Evolutionary conservation across 352 stramenopile species (phyloP), one percentile per base, ranked within the genome.

Genomic region (Salisapilia sapeloensis): DNA sequence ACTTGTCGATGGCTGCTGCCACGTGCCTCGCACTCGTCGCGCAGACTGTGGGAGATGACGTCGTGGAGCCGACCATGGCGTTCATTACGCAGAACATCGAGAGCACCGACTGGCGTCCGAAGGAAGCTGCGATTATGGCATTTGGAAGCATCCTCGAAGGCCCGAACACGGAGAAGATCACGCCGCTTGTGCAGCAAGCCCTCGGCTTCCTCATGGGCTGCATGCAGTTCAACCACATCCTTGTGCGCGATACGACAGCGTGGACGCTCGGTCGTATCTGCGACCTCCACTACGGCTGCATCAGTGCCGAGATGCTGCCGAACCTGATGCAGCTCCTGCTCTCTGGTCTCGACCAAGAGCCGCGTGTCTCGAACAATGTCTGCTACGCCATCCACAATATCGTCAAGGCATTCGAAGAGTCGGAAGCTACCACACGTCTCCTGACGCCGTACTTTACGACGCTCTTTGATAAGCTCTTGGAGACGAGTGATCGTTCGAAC

Each of bases 371-470:
- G n/a, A 77, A 84, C 42, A 93, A 96, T 46, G 85, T 94, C 32
- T 97, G 87, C 50, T 96, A 95, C 40, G 93, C 90, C 8, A 92
- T 98, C 45, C 89, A 96, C 72, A 97, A 96, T 46, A 80, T 97
- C 24, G 91, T 93, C n/a, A 83, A 91, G 46, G 79, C 85, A 1
- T 95, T 96, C 37, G 70, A 79, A 36, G 75, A 86, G 47, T 78
- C 65, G 38, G 56, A 80, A 45, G 50, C 56, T 21, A 44, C 72
- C 34, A 44, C 66, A 38, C 50, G 93, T 31, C 78, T 98, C 44
- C 89, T 93, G 26, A 75, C 61, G 22, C 94, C 86, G 31, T 96
- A 97, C 67, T 78, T 82, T 36, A 63, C 67, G 17, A 69, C 60
- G 18, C 49, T 98, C 17, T 79, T 98, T 16, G 70, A 96, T 53